Base-by-base conservation (phyloP, 371 early-diverging fungal genomes). In the Saksenaea vasiformis region DNA sequence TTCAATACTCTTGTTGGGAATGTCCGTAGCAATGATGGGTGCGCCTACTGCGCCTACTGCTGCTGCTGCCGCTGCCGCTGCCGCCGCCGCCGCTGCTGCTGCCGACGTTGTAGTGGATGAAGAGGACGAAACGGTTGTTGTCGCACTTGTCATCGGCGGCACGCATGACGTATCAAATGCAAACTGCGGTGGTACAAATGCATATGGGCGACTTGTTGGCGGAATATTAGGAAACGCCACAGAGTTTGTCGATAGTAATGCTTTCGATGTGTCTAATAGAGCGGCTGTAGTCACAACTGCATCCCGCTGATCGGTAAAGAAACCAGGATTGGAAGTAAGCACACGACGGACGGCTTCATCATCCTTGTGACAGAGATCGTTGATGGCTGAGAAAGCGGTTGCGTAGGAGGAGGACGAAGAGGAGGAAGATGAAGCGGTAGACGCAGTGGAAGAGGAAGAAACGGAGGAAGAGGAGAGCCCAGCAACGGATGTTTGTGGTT, bases 21-120 rank as follows among this genome's bases (percentile, higher is more conserved):
- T 26, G 44, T 56, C 38, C 31, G 68, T 64, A 19, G 65, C 38
- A 14, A 67, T 65, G 28, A 66, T 59, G 0, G 75, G 72, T 5
- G 69, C 61, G 8, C 70, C 74, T 28, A 74, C 79, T n/a, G 74
- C 74, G 7, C 74, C 77, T 8, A 73, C 67, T 3, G 63, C 69
- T 0, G 70, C 68, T 1, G 66, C 69, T 15, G 70, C 69, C 1
- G 73, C 76, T 5, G 76, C 76, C 11, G 64, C 57, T 15, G 73
- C 72, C 5, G 69, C 67, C 11, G 70, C 74, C 7, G 65, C 66
- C 1, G 69, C 77, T 1, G 77, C 58, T 24, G 36, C 56, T 35
- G 57, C 63, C 8, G 70, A 61, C 13, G 67, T 61, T 1, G 74
- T 62, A 15, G 68, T 51, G 19, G 73, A 63, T 10, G 70, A 66